phyloP scores from a whole-genome alignment of 306 rosid species.

The Trichosanthes cucumerina region DNA sequence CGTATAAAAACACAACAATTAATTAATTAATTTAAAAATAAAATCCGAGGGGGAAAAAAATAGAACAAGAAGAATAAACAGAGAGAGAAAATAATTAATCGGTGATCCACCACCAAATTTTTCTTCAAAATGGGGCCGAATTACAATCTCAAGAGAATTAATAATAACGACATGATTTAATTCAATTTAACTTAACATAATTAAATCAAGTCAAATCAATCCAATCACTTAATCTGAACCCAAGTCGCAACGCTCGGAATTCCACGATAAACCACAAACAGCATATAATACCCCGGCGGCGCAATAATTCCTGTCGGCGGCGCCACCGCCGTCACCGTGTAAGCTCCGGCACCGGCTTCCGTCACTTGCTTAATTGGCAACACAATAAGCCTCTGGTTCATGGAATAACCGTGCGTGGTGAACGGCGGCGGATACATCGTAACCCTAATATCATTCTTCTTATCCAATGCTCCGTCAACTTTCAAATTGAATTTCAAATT shows the following conservation, averaged over 20 bases:
- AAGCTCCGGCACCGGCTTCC: background rate
- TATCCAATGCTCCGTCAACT: background rate
- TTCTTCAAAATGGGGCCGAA: background rate
- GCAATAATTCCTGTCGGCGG: conserved; percentile 37
- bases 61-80: background rate
- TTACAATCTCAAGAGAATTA: background rate
- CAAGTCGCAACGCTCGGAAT: conserved; percentile 59
- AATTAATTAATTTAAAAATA: background rate
- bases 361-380: conserved; percentile 2
- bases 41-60: background rate
- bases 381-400: conserved; percentile 58
- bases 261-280: conserved; percentile 62
- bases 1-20: background rate
- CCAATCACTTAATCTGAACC: conserved; percentile 30
- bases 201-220: background rate
- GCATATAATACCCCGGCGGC: conserved; percentile 70
- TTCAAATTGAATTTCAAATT: conserved; percentile 13
- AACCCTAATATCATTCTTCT: conserved; percentile 30
- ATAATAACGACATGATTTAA: background rate
- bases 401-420: conserved; percentile 78
- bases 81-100: background rate
- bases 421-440: conserved; percentile 70
- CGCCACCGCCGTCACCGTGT: conserved; percentile 11
- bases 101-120: background rate
- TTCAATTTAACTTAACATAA: background rate